Base-by-base conservation (phyloP, 495 filamentous ascomycete genomes). In the Aspergillus kassunensis region DNA sequence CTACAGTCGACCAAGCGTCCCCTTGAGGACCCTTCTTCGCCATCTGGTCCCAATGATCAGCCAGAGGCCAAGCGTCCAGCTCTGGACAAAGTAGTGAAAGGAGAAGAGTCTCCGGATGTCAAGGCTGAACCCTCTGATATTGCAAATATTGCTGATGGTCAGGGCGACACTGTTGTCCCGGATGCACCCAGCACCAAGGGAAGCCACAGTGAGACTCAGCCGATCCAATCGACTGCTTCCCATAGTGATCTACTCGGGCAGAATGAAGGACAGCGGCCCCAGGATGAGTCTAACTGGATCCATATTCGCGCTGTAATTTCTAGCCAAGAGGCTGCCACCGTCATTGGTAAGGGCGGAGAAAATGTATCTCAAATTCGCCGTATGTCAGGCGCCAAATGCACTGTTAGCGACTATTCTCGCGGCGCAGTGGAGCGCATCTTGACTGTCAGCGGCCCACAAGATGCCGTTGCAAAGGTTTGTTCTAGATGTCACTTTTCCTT, bases 321-420 rank as follows among this genome's bases (percentile, higher is more conserved):
- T 29, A 97, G 91, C 68, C 89, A 88, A 36, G 93, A 98, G 70
- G 93, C 93, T 58, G 93, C 93, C 21, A 98, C 93, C 46, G 88
- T 96, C 46, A 98, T 98, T 75, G 93, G 93, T 53, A 98, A 97
- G 75, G 91, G 90, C 61, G 93, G 93, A 63, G 93, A 98, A 74
- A 98, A 98, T 66, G 93, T 98, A 49, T 91, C 91, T 53, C 85
- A 91, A 67, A 96, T 97, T 57, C 84, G 93, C 51, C 86, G 85
- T 63, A 76, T 90, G 75, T 95, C 95, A 9, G 88, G 87, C 58
- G 93, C 93, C 56, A 97, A 97, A 73, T 97, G 93, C 75, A 97
- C 95, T 27, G 91, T 98, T 56, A 96, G 91, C 74, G 93, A 98
- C 67, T 98, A 97, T 63, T 85, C 92, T 61, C 88, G 95, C 60